These are phyloP conservation scores for Cryptococcus depauperatus DNA, from an alignment of 1,284 basidiomycete genomes.

Conservation along the genomic window DNA sequence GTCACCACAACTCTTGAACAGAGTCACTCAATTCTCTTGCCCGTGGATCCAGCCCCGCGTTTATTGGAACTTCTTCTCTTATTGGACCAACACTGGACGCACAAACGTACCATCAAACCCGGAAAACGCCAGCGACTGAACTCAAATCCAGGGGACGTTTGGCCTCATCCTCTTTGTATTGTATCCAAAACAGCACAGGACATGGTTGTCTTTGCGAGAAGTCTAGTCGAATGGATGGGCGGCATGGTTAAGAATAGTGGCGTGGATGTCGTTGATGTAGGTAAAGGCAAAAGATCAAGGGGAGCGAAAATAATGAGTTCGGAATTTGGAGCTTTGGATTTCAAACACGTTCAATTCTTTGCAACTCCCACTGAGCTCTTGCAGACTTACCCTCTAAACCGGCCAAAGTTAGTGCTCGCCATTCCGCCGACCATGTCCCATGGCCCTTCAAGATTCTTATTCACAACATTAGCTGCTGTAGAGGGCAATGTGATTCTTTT, in stretches of 20 bases:
- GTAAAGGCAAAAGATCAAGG: conserved; percentile 54
- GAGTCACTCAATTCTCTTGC: conserved; percentile 78
- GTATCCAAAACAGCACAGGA: conserved; percentile 84
- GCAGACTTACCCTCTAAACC: conserved; percentile 70
- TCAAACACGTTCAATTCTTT: conserved; percentile 78
- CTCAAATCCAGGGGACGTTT: conserved; percentile 9
- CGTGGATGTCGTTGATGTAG: conserved; percentile 58
- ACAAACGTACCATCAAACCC: conserved; percentile 56
- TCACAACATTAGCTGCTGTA: conserved; percentile 71
- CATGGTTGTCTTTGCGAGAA: conserved; percentile 87
- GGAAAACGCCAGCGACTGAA: background rate
- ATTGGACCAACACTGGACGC: conserved; percentile 96
- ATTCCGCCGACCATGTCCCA: conserved; percentile 87
- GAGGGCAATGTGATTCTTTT: conserved; percentile 78
- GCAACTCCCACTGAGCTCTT: conserved; percentile 69
- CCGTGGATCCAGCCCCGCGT: conserved; percentile 88
- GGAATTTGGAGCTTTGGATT: conserved; percentile 42
- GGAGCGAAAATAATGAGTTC: conserved; percentile 20
- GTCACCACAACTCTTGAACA: conserved; percentile 70
- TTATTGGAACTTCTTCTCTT: conserved; percentile 89
- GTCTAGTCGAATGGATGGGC: conserved; percentile 98
- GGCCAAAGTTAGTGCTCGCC: conserved; percentile 87
- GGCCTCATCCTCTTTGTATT: conserved; percentile 71
- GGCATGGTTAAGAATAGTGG: conserved; percentile 85
- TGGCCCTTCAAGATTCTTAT: conserved; percentile 78